phyloP scores from a whole-genome alignment of 2,329 filamentous ascomycete species.

The Paecilomyces fulvus region DNA sequence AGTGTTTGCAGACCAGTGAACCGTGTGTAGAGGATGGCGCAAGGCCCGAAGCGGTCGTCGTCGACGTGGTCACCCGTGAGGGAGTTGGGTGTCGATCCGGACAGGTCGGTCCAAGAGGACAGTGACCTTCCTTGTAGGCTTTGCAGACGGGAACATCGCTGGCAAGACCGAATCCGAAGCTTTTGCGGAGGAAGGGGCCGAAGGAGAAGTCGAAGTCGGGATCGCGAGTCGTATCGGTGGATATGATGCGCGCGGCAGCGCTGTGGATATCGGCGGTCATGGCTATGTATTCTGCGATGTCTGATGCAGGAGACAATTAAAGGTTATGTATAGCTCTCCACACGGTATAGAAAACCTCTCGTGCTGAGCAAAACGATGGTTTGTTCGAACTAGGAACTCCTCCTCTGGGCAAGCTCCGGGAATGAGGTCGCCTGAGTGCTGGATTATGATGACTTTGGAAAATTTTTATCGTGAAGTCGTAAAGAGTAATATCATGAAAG shows the following conservation, averaged over 20 bases:
- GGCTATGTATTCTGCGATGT: background rate
- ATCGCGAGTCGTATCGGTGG: slow-evolving; percentile 26
- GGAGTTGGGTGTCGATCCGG: slow-evolving; percentile 67
- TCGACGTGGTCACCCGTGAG: slow-evolving; percentile 35
- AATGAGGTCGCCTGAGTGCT: background rate
- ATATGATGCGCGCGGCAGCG: slow-evolving; percentile 25
- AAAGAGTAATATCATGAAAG: background rate
- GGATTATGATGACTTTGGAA: background rate
- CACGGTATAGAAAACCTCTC: background rate
- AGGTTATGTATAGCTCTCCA: background rate
- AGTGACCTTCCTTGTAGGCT: slow-evolving; percentile 76
- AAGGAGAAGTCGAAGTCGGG: slow-evolving; percentile 65
- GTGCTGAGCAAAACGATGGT: background rate
- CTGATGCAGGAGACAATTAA: background rate
- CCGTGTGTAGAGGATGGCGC: slow-evolving; percentile 34
- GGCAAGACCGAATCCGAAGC: slow-evolving; percentile 76
- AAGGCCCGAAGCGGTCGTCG: slow-evolving; percentile 34
- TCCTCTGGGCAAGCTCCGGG: background rate
- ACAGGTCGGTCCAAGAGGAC: slow-evolving; percentile 74
- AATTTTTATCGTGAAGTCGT: background rate
- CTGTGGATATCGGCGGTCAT: slow-evolving; percentile 29
- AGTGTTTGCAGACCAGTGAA: slow-evolving; percentile 93
- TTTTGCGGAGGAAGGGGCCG: slow-evolving; percentile 72
- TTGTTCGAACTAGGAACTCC: background rate
- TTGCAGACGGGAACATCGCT: slow-evolving; percentile 74